Conservation (phyloP, 768 basidiomycete genomes). For the Tulasnella sp. region DNA sequence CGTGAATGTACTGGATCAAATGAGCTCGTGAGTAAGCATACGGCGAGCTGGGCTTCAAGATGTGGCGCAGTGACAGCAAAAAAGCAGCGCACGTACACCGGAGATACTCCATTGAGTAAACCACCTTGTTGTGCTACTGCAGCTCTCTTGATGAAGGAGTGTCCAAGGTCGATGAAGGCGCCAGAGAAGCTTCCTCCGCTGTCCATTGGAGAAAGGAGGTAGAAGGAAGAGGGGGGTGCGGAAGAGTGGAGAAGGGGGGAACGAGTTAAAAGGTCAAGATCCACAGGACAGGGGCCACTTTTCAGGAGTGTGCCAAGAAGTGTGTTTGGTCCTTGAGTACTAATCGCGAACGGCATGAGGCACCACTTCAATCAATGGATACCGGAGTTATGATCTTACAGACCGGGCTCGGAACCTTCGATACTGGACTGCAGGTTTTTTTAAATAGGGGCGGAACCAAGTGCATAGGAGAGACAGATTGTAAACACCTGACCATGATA, state of each 20-base stretch:
- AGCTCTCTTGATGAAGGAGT: slow-evolving; percentile 4
- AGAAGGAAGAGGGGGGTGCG: neutral
- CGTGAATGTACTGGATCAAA: slow-evolving; percentile 35
- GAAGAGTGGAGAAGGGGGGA: neutral
- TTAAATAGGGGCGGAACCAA: too few species aligned
- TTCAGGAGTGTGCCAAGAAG: neutral
- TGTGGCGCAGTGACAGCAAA: too few species aligned
- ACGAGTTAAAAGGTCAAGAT: neutral
- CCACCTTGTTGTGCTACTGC: slow-evolving; percentile 45
- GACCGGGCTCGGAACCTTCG: too few species aligned
- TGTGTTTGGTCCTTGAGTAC: too few species aligned
- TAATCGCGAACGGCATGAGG: too few species aligned
- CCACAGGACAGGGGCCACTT: neutral
- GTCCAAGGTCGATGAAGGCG: slow-evolving; percentile 6
- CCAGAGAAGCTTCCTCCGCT: slow-evolving; percentile 8
- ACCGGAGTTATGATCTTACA: too few species aligned
- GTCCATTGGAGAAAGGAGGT: neutral
- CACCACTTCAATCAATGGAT: too few species aligned
- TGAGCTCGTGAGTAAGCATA: neutral
- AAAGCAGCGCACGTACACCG: slow-evolving; percentile 29
- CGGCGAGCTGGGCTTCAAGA: neutral
- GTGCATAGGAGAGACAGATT: too few species aligned
- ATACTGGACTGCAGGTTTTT: too few species aligned
- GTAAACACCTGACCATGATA: too few species aligned
- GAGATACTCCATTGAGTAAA: slow-evolving; percentile 64